Evolutionary conservation across 2,329 filamentous ascomycete species (phyloP).

Genomic region (Xylaria sp.): DNA sequence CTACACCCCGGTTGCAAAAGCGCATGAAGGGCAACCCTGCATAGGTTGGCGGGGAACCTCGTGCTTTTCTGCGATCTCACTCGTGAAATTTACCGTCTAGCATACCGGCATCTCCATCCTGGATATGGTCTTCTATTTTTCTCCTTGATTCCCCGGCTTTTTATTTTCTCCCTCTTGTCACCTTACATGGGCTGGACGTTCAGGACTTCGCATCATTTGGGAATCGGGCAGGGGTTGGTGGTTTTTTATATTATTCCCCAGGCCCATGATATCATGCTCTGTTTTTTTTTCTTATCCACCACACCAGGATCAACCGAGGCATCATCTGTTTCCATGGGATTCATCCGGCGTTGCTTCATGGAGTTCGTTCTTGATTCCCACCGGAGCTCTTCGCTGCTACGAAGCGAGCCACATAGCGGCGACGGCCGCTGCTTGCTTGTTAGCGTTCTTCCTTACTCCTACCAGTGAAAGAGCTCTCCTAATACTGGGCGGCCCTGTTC

Average conservation of each 20-base stretch:
- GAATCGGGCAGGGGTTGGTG: conserved; percentile 16
- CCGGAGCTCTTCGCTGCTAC: not conserved
- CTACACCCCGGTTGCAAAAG: conserved; percentile 60
- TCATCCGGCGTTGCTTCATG: not conserved
- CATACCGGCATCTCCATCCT: conserved; percentile 33
- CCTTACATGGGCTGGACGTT: conserved; percentile 23
- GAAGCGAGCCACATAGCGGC: not conserved
- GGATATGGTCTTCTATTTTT: conserved; percentile 30
- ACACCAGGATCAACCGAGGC: conserved; percentile 6
- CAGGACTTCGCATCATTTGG: conserved; percentile 28
- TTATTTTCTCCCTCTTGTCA: not conserved
- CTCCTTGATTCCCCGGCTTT: conserved; percentile 24
- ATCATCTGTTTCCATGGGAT: not conserved
- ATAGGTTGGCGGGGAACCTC: conserved; percentile 10
- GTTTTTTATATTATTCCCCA: conserved; percentile 19
- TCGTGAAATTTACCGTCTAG: conserved; percentile 11
- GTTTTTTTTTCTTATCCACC: conserved; percentile 17
- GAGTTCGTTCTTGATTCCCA: not conserved
- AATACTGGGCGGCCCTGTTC: conserved; percentile 26
- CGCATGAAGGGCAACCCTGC: conserved; percentile 51
- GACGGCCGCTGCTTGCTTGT: conserved; percentile 1
- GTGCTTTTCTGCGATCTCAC: conserved; percentile 1
- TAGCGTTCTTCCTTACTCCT: not conserved
- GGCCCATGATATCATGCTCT: conserved; percentile 21
- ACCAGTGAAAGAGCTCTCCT: conserved; percentile 6